Evolutionary conservation across 2,329 filamentous ascomycete genomes (phyloP).

Genomic region (Basipetospora sp.): DNA sequence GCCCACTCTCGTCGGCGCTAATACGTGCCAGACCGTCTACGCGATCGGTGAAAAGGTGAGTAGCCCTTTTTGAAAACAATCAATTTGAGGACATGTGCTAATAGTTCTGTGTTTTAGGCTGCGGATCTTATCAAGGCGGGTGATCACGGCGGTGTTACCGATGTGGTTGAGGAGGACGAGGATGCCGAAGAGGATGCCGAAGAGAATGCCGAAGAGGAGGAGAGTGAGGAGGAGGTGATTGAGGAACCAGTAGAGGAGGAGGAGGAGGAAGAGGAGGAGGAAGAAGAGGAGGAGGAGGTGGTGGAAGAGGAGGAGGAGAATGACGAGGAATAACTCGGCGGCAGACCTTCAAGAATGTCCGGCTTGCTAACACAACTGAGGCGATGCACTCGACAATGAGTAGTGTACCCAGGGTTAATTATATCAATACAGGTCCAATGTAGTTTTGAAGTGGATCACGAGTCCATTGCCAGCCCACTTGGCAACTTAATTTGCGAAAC

Average conservation of each 20-base stretch:
- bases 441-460: no score
- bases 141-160: neutral
- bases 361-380: no score
- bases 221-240: neutral
- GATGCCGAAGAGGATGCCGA: no score
- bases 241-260: neutral
- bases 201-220: neutral
- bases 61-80: neutral
- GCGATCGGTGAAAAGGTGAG: constrained; percentile 22
- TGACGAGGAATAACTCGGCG: no score
- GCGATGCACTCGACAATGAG: no score
- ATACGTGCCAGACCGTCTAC: constrained; percentile 18
- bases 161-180: neutral
- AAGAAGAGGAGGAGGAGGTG: no score
- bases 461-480: no score
- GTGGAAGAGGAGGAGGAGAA: no score
- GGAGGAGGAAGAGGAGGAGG: neutral
- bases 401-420: no score
- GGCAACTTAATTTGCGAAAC: no score
- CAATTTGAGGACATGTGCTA: neutral
- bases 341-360: no score
- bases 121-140: constrained; percentile 19
- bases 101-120: constrained; percentile 11
- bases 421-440: no score
- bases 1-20: constrained; percentile 26